phyloP scores from a whole-genome alignment of 1,284 basidiomycete species.

The Cryptococcus maquisensis region DNA sequence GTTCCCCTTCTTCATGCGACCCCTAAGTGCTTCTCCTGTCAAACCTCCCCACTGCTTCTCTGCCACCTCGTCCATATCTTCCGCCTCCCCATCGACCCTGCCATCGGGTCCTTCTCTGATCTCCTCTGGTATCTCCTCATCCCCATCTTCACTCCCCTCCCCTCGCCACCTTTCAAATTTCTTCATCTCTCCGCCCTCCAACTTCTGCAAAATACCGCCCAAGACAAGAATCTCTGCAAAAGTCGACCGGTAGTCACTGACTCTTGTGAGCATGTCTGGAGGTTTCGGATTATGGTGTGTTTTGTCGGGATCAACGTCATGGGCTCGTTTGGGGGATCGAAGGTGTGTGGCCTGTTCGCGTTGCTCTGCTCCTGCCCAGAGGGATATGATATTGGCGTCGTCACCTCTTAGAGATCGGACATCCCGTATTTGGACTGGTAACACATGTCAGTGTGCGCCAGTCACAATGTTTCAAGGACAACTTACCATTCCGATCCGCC shows the following conservation, averaged over 20 bases:
- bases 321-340: background rate
- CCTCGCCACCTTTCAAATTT: constrained; percentile 40
- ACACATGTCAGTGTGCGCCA: background rate
- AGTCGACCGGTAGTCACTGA: constrained; percentile 39
- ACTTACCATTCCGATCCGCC: constrained; percentile 43
- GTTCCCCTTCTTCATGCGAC: background rate
- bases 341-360: background rate
- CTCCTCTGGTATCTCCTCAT: background rate
- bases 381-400: constrained; percentile 21
- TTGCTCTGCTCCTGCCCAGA: constrained; percentile 23
- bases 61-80: constrained; percentile 15
- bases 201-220: constrained; percentile 40
- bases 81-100: background rate
- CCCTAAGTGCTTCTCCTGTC: background rate
- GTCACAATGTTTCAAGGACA: background rate
- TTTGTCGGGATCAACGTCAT: background rate
- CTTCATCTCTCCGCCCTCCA: constrained; percentile 43
- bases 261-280: constrained; percentile 28
- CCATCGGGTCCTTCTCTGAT: background rate
- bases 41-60: constrained; percentile 20
- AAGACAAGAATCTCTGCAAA: constrained; percentile 48
- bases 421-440: constrained; percentile 40
- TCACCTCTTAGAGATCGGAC: constrained; percentile 28
- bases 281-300: background rate
- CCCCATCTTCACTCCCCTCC: background rate